Evolutionary conservation across 2,329 filamentous ascomycete genomes (phyloP), one percentile per base, ranked within the genome.

Genomic region (Escovopsis weberi): DNA sequence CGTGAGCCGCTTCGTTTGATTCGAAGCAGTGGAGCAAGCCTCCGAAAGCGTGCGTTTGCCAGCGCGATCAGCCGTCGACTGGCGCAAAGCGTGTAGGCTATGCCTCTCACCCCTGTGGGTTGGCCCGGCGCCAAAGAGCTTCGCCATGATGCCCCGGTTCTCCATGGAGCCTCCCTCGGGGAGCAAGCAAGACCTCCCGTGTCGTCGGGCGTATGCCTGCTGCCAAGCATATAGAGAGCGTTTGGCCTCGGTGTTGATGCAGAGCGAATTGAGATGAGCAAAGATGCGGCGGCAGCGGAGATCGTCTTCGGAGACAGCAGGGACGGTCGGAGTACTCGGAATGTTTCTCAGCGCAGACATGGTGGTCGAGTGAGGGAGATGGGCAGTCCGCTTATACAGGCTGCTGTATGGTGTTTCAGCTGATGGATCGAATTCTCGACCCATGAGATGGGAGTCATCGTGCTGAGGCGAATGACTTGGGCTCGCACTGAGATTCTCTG

Each of bases 181-280:
- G 0, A 72, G 57, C 5, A 73, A 55, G 12, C 47, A 48, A 2
- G 60, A 54, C n/a, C 62, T 59, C 9, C 58, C 53, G 37, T 53
- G 48, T 4, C 53, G 59, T 7, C 65, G 61, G 26, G 72, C 70
- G 50, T 70, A 76, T 3, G 46, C 48, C 45, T 68, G 60, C 53
- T 73, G 71, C 65, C 70, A 78, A 4, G 55, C 49, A 28, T 59
- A 59, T 2, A 78, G 55, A 30, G 72, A 64, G 5, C 56, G 51
- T n/a, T 58, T 63, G 1, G 74, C 72, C 39, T 70, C 68, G 2
- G 51, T 51, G 0, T 68, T 75, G 8, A 53, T 51, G 45, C 74
- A 78, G 12, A 67, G 53, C 0, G 57, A 52, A 35, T 69, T 64
- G 0, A 78, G 62, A 30, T 68, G 59, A 2, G 50, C 39, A 41